Conservation (phyloP, 768 basidiomycete genomes). For the Flagelloscypha sp. region DNA sequence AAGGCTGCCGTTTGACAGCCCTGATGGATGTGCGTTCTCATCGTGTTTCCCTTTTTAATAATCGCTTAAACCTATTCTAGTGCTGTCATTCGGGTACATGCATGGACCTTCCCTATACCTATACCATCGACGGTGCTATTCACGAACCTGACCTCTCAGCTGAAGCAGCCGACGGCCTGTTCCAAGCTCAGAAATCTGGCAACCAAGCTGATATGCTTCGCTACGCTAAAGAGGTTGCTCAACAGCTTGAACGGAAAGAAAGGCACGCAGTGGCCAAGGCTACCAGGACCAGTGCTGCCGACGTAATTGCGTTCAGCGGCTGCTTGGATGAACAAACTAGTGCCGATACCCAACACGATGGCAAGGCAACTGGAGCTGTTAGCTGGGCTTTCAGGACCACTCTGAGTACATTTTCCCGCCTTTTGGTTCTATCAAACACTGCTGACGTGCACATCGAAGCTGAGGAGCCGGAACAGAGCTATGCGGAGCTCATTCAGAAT, state of each 20-base stretch:
- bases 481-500: too few species aligned
- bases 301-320: too few species aligned
- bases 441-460: too few species aligned
- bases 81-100: constrained; percentile 56
- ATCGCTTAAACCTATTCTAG: constrained; percentile 37
- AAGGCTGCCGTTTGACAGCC: constrained; percentile 59
- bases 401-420: constrained; percentile 8
- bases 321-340: too few species aligned
- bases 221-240: too few species aligned
- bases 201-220: too few species aligned
- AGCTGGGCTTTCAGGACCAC: constrained; percentile 26
- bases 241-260: too few species aligned
- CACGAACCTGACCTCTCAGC: constrained; percentile 2
- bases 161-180: constrained; percentile 1
- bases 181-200: neutral
- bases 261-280: too few species aligned
- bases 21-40: too few species aligned
- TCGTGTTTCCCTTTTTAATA: too few species aligned
- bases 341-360: constrained; percentile 34
- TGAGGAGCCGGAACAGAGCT: too few species aligned
- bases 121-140: constrained; percentile 2
- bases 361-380: constrained; percentile 39
- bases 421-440: too few species aligned
- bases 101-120: constrained; percentile 28
- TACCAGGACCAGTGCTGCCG: constrained; percentile 40